Conservation (phyloP, 179 eudicot genomes). For the Corrigiola litoralis region DNA sequence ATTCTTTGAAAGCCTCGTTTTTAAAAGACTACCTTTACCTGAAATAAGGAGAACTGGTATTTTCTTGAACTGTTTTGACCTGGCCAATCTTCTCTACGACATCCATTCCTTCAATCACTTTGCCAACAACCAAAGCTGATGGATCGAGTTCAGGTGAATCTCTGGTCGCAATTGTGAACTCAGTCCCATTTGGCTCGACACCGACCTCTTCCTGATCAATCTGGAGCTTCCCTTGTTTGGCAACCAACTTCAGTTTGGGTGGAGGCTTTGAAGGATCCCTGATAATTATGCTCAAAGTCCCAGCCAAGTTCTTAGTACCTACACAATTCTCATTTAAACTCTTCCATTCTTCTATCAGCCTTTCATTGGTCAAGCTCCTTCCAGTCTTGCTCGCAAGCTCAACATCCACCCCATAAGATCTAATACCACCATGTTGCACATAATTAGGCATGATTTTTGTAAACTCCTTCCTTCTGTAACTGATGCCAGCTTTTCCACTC, state of each 20-base stretch:
- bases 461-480: conserved; percentile 73
- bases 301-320: conserved; percentile 62
- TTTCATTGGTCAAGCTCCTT: conserved; percentile 39
- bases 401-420: conserved; percentile 84
- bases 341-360: conserved; percentile 57
- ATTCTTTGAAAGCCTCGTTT: too few relatives aligned
- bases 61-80: conserved; percentile 87
- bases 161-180: conserved; percentile 54
- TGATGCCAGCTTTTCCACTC: conserved; percentile 72
- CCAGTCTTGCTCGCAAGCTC: conserved; percentile 70
- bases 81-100: conserved; percentile 64
- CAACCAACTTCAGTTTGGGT: conserved; percentile 77
- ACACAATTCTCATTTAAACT: conserved; percentile 31
- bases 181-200: conserved; percentile 79
- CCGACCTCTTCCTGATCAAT: conserved; percentile 80
- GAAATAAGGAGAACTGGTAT: conserved; percentile 82
- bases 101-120: conserved; percentile 81
- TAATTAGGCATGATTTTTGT: conserved; percentile 70
- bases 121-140: conserved; percentile 68
- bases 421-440: conserved; percentile 84
- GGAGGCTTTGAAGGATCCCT: conserved; percentile 81
- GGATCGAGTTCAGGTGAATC: conserved; percentile 81
- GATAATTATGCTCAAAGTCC: conserved; percentile 65
- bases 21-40: too few relatives aligned
- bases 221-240: conserved; percentile 64